Evolutionary conservation across 2,329 filamentous ascomycete genomes (phyloP).

Genomic region (Zasmidium cellare): DNA sequence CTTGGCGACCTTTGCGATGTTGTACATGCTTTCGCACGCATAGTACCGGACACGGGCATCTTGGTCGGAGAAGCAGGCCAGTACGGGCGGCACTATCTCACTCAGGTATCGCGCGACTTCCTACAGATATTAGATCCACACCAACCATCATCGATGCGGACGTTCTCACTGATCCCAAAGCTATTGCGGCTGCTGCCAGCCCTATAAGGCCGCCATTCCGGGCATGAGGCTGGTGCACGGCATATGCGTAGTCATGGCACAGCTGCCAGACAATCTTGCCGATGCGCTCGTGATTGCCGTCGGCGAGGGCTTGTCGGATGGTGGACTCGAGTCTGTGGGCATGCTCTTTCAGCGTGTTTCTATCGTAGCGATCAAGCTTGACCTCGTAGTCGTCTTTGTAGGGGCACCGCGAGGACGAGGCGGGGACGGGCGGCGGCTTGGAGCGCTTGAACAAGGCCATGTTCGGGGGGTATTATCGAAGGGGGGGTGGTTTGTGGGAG

Average conservation of each 20-base stretch:
- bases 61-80: slow-evolving; percentile 97
- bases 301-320: slow-evolving; percentile 78
- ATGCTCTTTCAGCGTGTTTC: slow-evolving; percentile 18
- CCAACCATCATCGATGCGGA: too few species aligned
- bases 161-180: slow-evolving; percentile 74
- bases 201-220: slow-evolving; percentile 95
- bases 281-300: slow-evolving; percentile 77
- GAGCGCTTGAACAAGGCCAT: slow-evolving; percentile 4
- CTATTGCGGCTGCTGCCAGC: slow-evolving; percentile 91
- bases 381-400: slow-evolving; percentile 19
- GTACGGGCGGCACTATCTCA: slow-evolving; percentile 91
- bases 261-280: slow-evolving; percentile 90
- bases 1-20: slow-evolving; percentile 98
- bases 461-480: slow-evolving; percentile 8
- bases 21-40: slow-evolving; percentile 99
- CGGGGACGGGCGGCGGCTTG: background rate
- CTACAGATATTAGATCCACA: slow-evolving; percentile 48
- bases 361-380: slow-evolving; percentile 12
- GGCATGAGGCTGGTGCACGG: slow-evolving; percentile 93
- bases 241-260: slow-evolving; percentile 96
- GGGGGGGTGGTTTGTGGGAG: slow-evolving; percentile 4
- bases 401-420: slow-evolving; percentile 6
- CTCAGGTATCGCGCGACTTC: slow-evolving; percentile 89
- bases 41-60: slow-evolving; percentile 97
- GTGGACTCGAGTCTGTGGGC: slow-evolving; percentile 75